A percentile compares a stretch with the other conserved stretches of the same genome.
Evolutionary conservation across 176 grass and related monocot species (phyloP).

Genomic region (Aechmea fasciata): DNA sequence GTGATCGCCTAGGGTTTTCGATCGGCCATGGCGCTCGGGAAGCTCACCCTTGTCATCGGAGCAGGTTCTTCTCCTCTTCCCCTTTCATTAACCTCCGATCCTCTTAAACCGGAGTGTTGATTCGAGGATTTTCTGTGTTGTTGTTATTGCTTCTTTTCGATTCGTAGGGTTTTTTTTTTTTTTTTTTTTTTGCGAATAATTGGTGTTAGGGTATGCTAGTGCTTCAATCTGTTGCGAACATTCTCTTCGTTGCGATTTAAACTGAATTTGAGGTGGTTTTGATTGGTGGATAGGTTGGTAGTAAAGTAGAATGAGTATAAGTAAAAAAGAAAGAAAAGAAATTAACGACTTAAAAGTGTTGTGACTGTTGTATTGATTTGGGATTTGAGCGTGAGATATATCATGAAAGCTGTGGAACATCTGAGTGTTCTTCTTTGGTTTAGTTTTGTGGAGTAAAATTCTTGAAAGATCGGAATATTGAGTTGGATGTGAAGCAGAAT

Average conservation of each 20-base stretch:
- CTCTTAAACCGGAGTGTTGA: background rate
- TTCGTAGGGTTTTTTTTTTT: background rate
- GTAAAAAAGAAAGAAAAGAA: background rate
- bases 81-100: background rate
- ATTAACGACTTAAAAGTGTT: background rate
- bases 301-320: background rate
- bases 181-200: background rate
- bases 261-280: no score
- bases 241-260: background rate
- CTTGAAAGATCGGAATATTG: no score
- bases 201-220: background rate
- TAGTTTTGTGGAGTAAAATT: no score
- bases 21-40: slow-evolving; percentile 18
- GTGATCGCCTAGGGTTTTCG: slow-evolving; percentile 2
- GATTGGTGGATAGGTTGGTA: background rate
- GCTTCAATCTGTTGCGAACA: background rate
- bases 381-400: no score
- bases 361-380: no score
- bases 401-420: no score
- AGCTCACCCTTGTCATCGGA: slow-evolving; percentile 23
- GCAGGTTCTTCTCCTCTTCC: slow-evolving; percentile 3
- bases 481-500: no score
- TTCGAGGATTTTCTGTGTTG: background rate
- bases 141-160: background rate
- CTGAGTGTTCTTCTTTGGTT: no score